Evolutionary conservation across 108 stramenopile genomes (phyloP), one percentile per base, ranked within the genome.

Genomic region (Tribonema minus): DNA sequence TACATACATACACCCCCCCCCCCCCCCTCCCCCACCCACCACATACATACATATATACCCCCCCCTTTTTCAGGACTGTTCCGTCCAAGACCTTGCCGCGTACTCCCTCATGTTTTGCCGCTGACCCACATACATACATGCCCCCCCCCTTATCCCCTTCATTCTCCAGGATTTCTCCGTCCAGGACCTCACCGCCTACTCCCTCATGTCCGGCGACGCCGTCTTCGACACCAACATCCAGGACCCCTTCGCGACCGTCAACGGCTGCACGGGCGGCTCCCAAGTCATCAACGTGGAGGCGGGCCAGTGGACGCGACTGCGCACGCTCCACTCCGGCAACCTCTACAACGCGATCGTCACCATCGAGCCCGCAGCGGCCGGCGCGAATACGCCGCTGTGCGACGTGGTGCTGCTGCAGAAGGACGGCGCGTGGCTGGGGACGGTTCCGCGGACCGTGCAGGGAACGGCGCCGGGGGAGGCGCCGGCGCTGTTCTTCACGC

Each of bases 381-480:
- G n/a, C n/a, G n/a, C n/a, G n/a, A n/a, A n/a, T n/a, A n/a, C n/a
- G n/a, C 15, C 9, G 41, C 32, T 75, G 74, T 59, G 74, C 64
- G 64, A 65, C n/a, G n/a, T 75, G 74, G 46, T 20, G 12, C 41
- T 75, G 0, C 41, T 75, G 33, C 64, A 63, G 4, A 75, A 65
- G 74, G 74, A 75, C 34, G 74, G 74, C 40, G 74, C 66, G 46
- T 75, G 66, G 27, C 40, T 75, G 46, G 64, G 54, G 28, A 34
- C 64, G 64, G 74, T 75, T 40, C 74, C 74, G 23, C 7, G 74
- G n/a, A n/a, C n/a, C n/a, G n/a, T n/a, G n/a, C n/a, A n/a, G n/a
- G n/a, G n/a, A n/a, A n/a, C n/a, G n/a, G n/a, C n/a, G n/a, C n/a
- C n/a, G n/a, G n/a, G n/a, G n/a, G n/a, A n/a, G n/a, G n/a, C n/a